Conservation (phyloP, 441 rosid species). For the Lepidium campestre region DNA sequence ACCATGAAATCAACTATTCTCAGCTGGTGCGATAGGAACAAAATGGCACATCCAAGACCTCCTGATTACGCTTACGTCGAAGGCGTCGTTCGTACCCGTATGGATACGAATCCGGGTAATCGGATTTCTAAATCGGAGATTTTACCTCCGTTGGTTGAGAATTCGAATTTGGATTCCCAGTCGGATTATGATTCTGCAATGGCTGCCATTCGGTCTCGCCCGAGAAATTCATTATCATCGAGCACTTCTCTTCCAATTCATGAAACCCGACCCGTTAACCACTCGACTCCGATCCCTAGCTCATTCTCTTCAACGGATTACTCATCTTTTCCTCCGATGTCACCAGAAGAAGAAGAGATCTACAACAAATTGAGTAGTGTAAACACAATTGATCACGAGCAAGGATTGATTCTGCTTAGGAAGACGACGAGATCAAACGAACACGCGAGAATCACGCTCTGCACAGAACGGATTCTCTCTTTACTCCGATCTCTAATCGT, state of each 20-base stretch:
- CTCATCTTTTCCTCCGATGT: constrained; percentile 24
- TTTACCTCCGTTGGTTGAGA: constrained; percentile 49
- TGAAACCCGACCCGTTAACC: constrained; percentile 62
- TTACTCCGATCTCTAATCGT: constrained; percentile 35
- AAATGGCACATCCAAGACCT: constrained; percentile 21
- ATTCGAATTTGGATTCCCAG: constrained; percentile 21
- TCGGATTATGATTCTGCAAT: constrained; percentile 45
- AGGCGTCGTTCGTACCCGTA: constrained; percentile 30
- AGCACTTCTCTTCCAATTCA: constrained; percentile 59
- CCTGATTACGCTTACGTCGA: constrained; percentile 37
- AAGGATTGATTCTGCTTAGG: constrained; percentile 38
- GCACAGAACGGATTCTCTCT: constrained; percentile 37
- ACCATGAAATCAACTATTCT: constrained; percentile 44
- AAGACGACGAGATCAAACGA: constrained; percentile 41
- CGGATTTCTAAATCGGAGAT: constrained; percentile 65
- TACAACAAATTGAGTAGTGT: constrained; percentile 27
- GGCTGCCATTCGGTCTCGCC: constrained; percentile 49
- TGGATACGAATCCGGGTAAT: constrained; percentile 31
- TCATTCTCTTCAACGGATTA: constrained; percentile 15
- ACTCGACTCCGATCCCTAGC: constrained; percentile 31
- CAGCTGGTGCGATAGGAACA: constrained; percentile 40
- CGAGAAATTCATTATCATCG: constrained; percentile 30
- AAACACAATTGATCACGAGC: constrained; percentile 39
- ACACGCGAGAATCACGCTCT: constrained; percentile 39
- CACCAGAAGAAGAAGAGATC: constrained; percentile 45